Evolutionary conservation across 2,329 filamentous ascomycete genomes (phyloP), one percentile per base, ranked within the genome.

Genomic region (Hysterium pulicare): DNA sequence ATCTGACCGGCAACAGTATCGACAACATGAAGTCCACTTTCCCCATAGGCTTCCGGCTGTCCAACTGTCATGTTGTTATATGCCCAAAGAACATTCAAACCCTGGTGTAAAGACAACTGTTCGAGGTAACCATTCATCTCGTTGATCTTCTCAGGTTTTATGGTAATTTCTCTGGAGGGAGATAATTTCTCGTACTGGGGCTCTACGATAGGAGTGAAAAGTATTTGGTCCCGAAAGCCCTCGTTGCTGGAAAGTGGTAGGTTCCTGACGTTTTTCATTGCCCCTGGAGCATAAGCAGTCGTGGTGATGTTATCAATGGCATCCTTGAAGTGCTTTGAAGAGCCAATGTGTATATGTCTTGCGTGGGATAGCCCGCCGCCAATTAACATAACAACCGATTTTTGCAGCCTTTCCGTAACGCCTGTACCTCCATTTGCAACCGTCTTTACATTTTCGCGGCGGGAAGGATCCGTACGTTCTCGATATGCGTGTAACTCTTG

Each of bases 321-420:
- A 24, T 67, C 58, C 42, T 69, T 69, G 58, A 78, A 81, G 2
- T 62, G 48, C 21, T 67, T 58, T 16, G 76, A 59, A 45, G 70
- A 73, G 32, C 67, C 66, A 16, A 70, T 64, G n/a, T 67, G 68
- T 13, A 74, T 66, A 58, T 78, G 70, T 40, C 72, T 68, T 22
- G 77, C 75, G 54, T 78, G 71, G 74, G 74, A 81, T 17, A 81
- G 60, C 2, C 79, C 79, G 28, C 74, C 71, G 2, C 79, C 79
- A 23, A 81, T 53, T 2, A 82, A 52, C 17, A 82, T 58, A 35
- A 80, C 50, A 15, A 70, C 69, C 6, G 76, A 67, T 17, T 33
- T 42, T 15, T 38, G 9, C n/a, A 21, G 16, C 23, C 17, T 34
- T n/a, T n/a, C 31, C 10, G 39, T 22, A 30, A 30, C 10, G 5